These are phyloP conservation scores for Solanum virginianum DNA, from an alignment of 257 asterid species.

Conservation along the genomic window DNA sequence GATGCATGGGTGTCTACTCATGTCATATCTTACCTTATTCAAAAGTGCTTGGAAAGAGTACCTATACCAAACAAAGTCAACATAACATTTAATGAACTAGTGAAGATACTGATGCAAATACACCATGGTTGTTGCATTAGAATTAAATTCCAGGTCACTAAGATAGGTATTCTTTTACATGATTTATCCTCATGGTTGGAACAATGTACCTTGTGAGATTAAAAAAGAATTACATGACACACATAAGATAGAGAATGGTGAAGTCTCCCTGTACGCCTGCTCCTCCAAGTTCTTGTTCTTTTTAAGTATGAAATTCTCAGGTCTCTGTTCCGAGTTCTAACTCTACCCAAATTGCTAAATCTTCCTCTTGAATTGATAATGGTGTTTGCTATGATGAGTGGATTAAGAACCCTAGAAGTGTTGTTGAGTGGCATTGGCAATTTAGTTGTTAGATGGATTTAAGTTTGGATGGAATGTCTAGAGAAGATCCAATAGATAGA, in stretches of 20 bases:
- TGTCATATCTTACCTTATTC: not conserved
- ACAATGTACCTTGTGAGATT: not conserved
- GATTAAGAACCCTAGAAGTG: constrained; percentile 57
- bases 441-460: constrained; percentile 51
- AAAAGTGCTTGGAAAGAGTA: not conserved
- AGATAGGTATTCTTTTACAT: not conserved
- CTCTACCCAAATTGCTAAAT: not conserved
- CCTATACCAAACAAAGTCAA: not conserved
- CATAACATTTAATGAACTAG: not conserved
- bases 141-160: not conserved
- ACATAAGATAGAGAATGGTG: not conserved
- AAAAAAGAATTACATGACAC: not conserved
- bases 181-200: not conserved
- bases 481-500: constrained; percentile 7
- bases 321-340: constrained; percentile 18
- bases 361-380: constrained; percentile 6
- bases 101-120: not conserved
- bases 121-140: not conserved
- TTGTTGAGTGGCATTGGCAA: constrained; percentile 50
- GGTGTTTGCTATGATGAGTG: constrained; percentile 36
- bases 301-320: constrained; percentile 2
- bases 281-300: not conserved
- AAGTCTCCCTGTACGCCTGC: not conserved
- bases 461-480: constrained; percentile 6
- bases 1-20: not conserved